Evolutionary conservation across 441 rosid species (phyloP).

Genomic region (Adansonia gregorii): DNA sequence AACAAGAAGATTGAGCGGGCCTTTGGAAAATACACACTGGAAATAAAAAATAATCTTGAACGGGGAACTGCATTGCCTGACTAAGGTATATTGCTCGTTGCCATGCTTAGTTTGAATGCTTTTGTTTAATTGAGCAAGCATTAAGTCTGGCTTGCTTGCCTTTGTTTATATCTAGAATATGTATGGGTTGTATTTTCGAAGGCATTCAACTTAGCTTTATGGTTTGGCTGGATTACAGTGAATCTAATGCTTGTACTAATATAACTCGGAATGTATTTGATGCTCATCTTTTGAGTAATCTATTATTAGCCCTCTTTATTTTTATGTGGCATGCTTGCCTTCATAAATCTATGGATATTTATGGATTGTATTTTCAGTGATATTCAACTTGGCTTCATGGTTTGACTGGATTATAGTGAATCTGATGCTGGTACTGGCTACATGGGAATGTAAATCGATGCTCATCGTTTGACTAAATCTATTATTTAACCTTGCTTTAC

Average conservation of each 20-base stretch:
- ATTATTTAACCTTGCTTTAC: neutral
- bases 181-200: neutral
- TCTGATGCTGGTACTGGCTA: neutral
- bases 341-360: neutral
- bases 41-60: constrained; percentile 94
- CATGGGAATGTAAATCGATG: neutral
- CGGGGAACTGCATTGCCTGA: constrained; percentile 94
- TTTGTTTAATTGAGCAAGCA: neutral
- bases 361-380: neutral
- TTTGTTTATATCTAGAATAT: neutral
- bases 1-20: constrained; percentile 96
- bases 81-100: constrained; percentile 42
- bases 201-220: neutral
- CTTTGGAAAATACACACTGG: constrained; percentile 85
- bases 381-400: neutral
- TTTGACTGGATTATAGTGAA: neutral
- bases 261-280: neutral
- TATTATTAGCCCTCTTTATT: neutral
- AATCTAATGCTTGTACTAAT: neutral
- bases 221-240: neutral
- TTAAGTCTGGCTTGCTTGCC: neutral
- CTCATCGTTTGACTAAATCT: neutral
- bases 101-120: neutral
- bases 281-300: neutral
- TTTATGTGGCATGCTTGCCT: neutral